Percentiles rank a stretch among this genome's conserved stretches.
Evolutionary conservation across 208 protist genomes (phyloP).

Genomic region (Trypanosoma lewisi): DNA sequence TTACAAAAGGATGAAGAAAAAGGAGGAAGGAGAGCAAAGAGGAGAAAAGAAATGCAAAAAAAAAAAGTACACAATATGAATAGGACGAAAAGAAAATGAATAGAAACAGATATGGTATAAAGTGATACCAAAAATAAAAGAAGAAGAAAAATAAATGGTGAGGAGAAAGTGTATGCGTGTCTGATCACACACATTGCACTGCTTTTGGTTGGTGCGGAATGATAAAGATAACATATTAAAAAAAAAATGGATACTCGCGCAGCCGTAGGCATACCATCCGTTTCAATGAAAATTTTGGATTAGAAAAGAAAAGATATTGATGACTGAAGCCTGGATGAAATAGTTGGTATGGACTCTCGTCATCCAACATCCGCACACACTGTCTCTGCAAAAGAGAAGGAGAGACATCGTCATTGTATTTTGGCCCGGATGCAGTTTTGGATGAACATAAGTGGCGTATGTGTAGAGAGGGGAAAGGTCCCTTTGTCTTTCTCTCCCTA

Average conservation of each 20-base stretch:
- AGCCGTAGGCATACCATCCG: not conserved
- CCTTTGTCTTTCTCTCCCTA: too few relatives aligned
- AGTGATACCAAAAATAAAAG: not conserved
- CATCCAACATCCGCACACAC: too few relatives aligned
- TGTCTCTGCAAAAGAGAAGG: not conserved
- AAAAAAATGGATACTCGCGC: not conserved
- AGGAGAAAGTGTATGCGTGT: not conserved
- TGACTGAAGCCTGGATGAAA: not conserved
- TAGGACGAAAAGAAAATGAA: too few relatives aligned
- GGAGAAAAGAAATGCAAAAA: conserved; percentile 2
- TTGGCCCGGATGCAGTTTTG: not conserved
- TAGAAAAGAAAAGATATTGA: not conserved
- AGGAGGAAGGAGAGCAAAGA: not conserved
- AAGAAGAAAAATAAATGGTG: not conserved
- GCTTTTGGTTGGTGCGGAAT: not conserved
- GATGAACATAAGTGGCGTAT: not conserved
- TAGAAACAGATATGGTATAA: too few relatives aligned
- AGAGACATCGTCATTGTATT: not conserved
- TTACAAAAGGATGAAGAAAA: not conserved
- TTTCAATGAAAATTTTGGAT: not conserved
- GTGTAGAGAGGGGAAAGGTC: not conserved
- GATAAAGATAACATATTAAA: too few relatives aligned
- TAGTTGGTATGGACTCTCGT: too few relatives aligned
- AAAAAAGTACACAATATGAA: not conserved
- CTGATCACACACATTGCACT: not conserved